Evolutionary conservation across 177 flowering plant species (phyloP), one percentile per base, ranked within the genome.

Genomic region (Vitis hybrid): DNA sequence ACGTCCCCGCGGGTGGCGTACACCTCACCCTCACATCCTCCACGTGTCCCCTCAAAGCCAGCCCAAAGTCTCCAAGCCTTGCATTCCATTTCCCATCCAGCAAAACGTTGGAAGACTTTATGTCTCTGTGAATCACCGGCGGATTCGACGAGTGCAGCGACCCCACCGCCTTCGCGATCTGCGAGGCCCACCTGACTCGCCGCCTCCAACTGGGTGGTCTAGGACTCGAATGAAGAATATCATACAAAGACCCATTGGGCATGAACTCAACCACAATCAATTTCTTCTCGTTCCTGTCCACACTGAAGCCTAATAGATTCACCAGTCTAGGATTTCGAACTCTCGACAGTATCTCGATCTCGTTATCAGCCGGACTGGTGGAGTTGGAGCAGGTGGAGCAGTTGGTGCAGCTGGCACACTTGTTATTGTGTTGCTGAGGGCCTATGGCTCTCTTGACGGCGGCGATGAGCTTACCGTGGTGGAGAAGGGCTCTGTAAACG

Each of bases 1-100:
- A 64, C 62, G 93, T 89, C 58, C 94, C 94, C 13, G 92, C 92
- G 58, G 94, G 92, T 0, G 91, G 94, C 19, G 85, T 83, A 53
- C 78, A 69, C 75, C 67, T 79, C 10, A 81, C 76, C 11, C 79
- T 75, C 0, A 72, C 85, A 64, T 80, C 89, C 70, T 81, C 90
- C 78, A 77, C 83, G 73, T 82, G 79, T 60, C 84, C 82, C 39
- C 87, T 80, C 71, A 88, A 57, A 0, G 94, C 90, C 45, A 88
- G 70, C 10, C 92, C 90, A 71, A 85, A 87, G 65, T 90, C 94
- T 0, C 86, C 87, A 29, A 90, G 64, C 58, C 88, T 69, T 3
- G 90, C 89, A 15, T 79, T 79, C 68, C 79, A 68, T 5, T 73
- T 61, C 12, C 21, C 60, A 60, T 88, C 94, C 48, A 88, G 74